Evolutionary conservation across 345 rosid species (phyloP).

Genomic region (Hibiscus mutabilis): DNA sequence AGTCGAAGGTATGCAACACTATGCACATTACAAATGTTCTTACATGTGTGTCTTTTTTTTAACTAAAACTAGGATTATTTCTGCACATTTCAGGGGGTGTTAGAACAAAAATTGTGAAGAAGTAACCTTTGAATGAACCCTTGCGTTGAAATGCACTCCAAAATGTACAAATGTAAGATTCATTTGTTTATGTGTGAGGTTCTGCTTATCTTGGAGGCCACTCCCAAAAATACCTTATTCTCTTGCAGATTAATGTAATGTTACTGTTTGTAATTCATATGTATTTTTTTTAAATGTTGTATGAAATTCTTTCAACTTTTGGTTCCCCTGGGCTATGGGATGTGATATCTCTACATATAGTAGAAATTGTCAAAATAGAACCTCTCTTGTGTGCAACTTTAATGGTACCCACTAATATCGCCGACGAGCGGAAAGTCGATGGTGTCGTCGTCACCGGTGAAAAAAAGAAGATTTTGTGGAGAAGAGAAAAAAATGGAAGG

Average conservation of each 20-base stretch:
- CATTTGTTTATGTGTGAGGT: constrained; percentile 3
- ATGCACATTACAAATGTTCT: not conserved
- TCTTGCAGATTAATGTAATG: not conserved
- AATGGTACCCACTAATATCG: not conserved
- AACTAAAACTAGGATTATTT: constrained; percentile 12
- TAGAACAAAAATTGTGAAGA: constrained; percentile 57
- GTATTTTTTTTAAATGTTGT: not conserved
- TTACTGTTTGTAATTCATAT: not conserved
- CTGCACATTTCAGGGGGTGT: constrained; percentile 54
- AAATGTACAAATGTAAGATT: constrained; percentile 14
- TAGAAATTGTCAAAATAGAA: not conserved
- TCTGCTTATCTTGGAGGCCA: not conserved
- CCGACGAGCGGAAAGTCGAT: too few species aligned
- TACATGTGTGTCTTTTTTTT: constrained; percentile 16
- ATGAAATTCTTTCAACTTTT: not conserved
- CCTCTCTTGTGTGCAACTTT: not conserved
- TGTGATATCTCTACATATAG: not conserved
- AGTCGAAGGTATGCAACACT: constrained; percentile 51
- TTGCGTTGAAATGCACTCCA: constrained; percentile 14
- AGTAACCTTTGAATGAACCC: constrained; percentile 24
- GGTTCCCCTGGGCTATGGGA: constrained; percentile 2
- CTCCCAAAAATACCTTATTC: not conserved
- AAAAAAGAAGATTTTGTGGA: too few species aligned
- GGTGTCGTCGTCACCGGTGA: too few species aligned
- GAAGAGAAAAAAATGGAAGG: too few species aligned